Conservation (phyloP, 2,329 filamentous ascomycete genomes). For the Fusarium newnesense region DNA sequence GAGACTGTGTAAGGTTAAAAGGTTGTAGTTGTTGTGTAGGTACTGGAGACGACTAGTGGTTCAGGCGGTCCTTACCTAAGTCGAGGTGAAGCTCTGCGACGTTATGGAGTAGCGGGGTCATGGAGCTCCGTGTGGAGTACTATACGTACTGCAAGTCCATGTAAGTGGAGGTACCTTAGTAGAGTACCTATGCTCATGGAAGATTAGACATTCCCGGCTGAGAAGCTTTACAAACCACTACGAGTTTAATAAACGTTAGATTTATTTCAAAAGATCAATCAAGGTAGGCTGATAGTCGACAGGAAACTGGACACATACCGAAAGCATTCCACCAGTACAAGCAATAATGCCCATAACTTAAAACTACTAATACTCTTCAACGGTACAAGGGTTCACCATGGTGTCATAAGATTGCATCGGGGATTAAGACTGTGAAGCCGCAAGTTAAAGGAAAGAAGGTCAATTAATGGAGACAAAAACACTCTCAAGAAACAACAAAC, state of each 20-base stretch:
- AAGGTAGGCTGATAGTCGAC: neutral
- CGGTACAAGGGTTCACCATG: neutral
- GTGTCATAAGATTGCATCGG: neutral
- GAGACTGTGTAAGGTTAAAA: neutral
- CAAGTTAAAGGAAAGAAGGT: slow-evolving; percentile 16
- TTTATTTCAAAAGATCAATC: neutral
- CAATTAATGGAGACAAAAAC: slow-evolving; percentile 28
- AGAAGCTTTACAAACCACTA: neutral
- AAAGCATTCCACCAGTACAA: neutral
- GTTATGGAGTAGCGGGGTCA: slow-evolving; percentile 41
- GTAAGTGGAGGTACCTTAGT: neutral
- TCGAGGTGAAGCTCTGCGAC: slow-evolving; percentile 34
- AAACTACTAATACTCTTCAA: neutral
- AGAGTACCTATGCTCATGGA: neutral
- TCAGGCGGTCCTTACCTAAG: neutral
- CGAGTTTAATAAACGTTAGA: neutral
- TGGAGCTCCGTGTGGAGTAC: slow-evolving; percentile 32
- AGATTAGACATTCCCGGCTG: neutral
- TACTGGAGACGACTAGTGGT: slow-evolving; percentile 1
- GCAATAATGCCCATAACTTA: neutral
- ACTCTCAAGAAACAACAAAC: slow-evolving; percentile 28
- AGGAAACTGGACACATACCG: neutral
- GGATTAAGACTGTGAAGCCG: neutral
- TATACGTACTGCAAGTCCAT: slow-evolving; percentile 18
- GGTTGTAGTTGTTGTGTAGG: neutral